Evolutionary conservation across 2,329 filamentous ascomycete species (phyloP), one percentile per base, ranked within the genome.

Genomic region (Fusarium papillatum): DNA sequence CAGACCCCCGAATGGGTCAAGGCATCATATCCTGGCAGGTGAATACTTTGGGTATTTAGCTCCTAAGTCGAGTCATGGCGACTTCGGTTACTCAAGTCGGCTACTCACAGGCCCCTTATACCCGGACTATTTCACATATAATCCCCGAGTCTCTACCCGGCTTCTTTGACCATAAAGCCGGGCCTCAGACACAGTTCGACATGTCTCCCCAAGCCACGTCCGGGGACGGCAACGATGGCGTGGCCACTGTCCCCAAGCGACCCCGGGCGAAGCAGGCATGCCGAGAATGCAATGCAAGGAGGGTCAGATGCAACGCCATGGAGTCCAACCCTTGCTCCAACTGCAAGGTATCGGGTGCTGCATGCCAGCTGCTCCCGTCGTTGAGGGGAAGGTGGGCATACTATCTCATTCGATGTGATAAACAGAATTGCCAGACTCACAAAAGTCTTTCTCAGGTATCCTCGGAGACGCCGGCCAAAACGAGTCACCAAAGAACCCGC

Each of bases 201-300:
- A 41, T 41, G 38, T 41, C 17, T 17, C 38, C 38, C 38, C 38
- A 41, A 41, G 17, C 38, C 38, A 19, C 38, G 19, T 17, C 38
- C 19, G 38, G 8, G 17, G 38, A 41, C 17, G 38, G 10, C 38
- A 41, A 19, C 17, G 38, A 41, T 41, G 38, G 38, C 38, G n/a
- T 24, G n/a, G 41, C 9, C 34, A 31, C 55, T 29, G 41, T n/a
- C 11, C 86, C 88, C 55, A 81, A 79, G 43, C 80, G 81, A 59
- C 78, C 78, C 34, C 79, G 82, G 31, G 83, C 83, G 11, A 83
- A 82, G 67, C 83, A 82, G 60, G 82, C 82, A 22, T 84, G 83
- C 71, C 80, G 81, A 55, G 75, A 80, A 53, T 84, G 83, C 78
- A 83, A 84, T 73, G 69, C 77, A 38, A 79, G 83, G 11, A 79